These are phyloP conservation scores for Suhomyces anneliseae DNA, from an alignment of 1,139 yeast species.

Conservation along the genomic window DNA sequence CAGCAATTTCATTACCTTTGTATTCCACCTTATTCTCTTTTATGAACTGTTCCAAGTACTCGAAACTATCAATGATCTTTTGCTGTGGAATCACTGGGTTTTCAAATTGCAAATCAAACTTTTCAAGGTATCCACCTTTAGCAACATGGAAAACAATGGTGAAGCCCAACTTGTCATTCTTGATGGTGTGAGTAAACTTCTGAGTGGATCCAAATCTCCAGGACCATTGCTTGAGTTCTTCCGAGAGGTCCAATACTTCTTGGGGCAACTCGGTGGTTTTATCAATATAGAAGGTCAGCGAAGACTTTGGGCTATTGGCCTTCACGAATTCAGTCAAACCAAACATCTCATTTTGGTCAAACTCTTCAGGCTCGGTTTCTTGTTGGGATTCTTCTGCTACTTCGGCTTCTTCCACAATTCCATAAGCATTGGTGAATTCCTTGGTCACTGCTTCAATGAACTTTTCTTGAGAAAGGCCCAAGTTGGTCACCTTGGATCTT, in stretches of 20 bases:
- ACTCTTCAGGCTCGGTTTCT: constrained; percentile 15
- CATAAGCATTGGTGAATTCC: constrained; percentile 46
- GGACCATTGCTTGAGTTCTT: constrained; percentile 55
- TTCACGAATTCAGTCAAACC: constrained; percentile 36
- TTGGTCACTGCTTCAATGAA: constrained; percentile 50
- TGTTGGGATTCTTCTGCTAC: constrained; percentile 5
- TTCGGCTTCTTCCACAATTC: constrained; percentile 11
- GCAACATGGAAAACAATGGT: constrained; percentile 42
- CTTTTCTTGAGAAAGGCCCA: constrained; percentile 44
- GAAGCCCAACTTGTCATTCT: constrained; percentile 30
- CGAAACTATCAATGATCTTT: constrained; percentile 26
- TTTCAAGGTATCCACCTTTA: constrained; percentile 34
- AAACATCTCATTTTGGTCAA: constrained; percentile 34
- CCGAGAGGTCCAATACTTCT: constrained; percentile 44
- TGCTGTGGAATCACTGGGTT: constrained; percentile 18
- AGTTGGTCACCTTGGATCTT: constrained; percentile 70
- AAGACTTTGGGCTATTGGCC: constrained; percentile 12
- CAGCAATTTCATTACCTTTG: constrained; percentile 46
- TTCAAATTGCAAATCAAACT: constrained; percentile 19
- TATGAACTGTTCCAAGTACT: constrained; percentile 29
- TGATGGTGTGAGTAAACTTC: constrained; percentile 50
- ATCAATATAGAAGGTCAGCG: constrained; percentile 23
- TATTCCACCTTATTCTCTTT: constrained; percentile 32
- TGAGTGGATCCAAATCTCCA: constrained; percentile 81
- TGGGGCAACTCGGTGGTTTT: constrained; percentile 41